Evolutionary conservation across 225 moss, liverwort and hornwort species (phyloP), one percentile per base, ranked within the genome.

Genomic region (Thuidium tamariscinum): DNA sequence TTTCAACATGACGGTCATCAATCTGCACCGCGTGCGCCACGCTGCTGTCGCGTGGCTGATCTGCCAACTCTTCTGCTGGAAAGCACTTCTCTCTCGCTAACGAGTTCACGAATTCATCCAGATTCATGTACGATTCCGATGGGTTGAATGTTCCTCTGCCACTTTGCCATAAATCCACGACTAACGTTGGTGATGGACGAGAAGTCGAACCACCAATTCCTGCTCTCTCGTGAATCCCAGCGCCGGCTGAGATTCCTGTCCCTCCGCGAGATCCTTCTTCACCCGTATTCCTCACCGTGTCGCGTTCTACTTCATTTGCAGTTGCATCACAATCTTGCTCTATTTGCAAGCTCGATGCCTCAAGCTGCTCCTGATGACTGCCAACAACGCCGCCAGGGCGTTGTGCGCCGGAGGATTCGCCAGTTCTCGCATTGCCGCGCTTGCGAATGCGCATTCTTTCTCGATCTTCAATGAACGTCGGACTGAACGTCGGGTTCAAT

Each of bases 371-470:
- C 32, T 61, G 80, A 11, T 80, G 80, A 62, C 80, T 80, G 41
- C 86, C 79, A 68, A 59, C 79, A 70, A 49, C 84, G 59, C 56
- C 46, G 21, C 65, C 75, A n/a, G 55, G 75, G 36, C 81, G 82
- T 68, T 78, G 68, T 29, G 75, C 82, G 55, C 64, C 87, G 32
- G 74, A 81, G 55, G 64, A 82, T 81, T 82, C 74, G n/a, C 87
- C 64, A 72, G 81, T 51, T 56, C 46, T 70, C 75, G 82, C 55
- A 65, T 82, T 75, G 42, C 81, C 87, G 34, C 87, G 87, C 75
- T 87, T 87, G 57, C 87, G 87, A 64, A 87, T 87, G 87, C 87
- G 87, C 87, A 87, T 87, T 56, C 65, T 87, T 66, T 75, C 82
- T 41, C 36, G 27, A n/a, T 51, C 71, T 70, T 27, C 77, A 9